phyloP scores from a whole-genome alignment of 208 protist species.

The Wallacemonas rigidus region DNA sequence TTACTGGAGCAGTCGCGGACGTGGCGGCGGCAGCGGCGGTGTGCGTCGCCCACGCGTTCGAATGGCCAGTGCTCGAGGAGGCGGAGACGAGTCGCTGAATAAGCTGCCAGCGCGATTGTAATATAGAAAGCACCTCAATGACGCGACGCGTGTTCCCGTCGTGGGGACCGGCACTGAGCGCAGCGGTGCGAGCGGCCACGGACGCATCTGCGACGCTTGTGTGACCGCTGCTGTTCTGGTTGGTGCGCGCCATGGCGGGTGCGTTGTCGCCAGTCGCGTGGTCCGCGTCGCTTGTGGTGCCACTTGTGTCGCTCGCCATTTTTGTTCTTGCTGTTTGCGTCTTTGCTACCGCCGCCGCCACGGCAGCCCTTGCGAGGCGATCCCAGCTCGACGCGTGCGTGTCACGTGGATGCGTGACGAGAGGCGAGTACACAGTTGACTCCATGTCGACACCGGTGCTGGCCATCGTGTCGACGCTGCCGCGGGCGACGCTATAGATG shows the following conservation, averaged over 20 bases:
- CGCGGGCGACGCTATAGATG: background rate
- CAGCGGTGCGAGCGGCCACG: background rate
- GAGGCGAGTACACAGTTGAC: constrained; percentile 8
- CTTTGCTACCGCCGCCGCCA: background rate
- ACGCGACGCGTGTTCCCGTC: background rate
- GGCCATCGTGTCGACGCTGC: constrained; percentile 8
- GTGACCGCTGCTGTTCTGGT: background rate
- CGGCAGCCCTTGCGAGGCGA: background rate
- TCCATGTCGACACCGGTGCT: constrained; percentile 9
- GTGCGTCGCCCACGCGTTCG: too few relatives aligned
- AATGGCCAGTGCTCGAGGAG: background rate
- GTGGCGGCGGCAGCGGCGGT: too few relatives aligned
- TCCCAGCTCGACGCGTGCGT: background rate
- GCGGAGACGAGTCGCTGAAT: constrained; percentile 10
- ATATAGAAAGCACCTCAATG: constrained; percentile 7
- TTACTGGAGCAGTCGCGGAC: background rate
- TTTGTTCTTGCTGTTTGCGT: too few relatives aligned
- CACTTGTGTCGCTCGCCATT: too few relatives aligned
- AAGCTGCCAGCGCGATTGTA: constrained; percentile 15
- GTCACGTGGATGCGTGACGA: background rate
- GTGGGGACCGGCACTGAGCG: background rate
- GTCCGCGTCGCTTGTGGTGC: too few relatives aligned
- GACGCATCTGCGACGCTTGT: background rate
- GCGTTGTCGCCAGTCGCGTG: too few relatives aligned
- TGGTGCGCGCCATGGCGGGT: background rate